Base-by-base conservation (phyloP, 345 rosid species). In the Rhodamnia rubescens region DNA sequence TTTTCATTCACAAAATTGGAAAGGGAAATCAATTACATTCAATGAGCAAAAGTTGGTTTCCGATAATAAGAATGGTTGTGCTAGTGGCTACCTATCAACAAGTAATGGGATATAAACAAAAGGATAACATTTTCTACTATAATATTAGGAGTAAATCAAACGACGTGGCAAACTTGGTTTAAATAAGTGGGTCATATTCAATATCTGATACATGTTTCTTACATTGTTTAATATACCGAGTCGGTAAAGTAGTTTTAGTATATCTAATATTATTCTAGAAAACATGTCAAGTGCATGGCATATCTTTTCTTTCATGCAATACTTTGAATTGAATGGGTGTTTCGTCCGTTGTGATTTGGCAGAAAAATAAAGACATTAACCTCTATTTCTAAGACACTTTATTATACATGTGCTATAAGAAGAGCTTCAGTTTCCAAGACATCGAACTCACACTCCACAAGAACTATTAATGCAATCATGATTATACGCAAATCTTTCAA, bases 101-200 rank as follows among this genome's bases (percentile, higher is more conserved):
- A 69, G 24, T 69, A 8, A 36, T 4, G 26, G 4, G 47, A 36
- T 9, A 36, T 69, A 11, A 69, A 18, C 2, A 0, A 1, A 20
- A 69, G 26, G 32, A 2, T 16, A 32, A 2, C 1, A 32, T 69
- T 69, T 9, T 36, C 47, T 36, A 4, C 4, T 13, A 36, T 36
- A 0, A 0, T 3, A 69, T 2, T 8, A 4, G 1, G 8, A 0
- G 1, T 18, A 69, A 1, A 8, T 69, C 20, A 3, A 69, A 44
- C 9, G 13, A 36, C 5, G 24, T 18, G 24, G 0, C 2, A 8
- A 5, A 9, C 0, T 69, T 11, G 6, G 5, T 2, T 1, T 18
- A 32, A 55, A 55, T 2, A 21, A 55, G 11, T 55, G n/a, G 11
- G 22, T 53, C n/a, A 21, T 8, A 22, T 55, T 32, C n/a, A n/a